Base-by-base conservation (phyloP, 2,329 filamentous ascomycete species). In the Ceratocystis ficicola region DNA sequence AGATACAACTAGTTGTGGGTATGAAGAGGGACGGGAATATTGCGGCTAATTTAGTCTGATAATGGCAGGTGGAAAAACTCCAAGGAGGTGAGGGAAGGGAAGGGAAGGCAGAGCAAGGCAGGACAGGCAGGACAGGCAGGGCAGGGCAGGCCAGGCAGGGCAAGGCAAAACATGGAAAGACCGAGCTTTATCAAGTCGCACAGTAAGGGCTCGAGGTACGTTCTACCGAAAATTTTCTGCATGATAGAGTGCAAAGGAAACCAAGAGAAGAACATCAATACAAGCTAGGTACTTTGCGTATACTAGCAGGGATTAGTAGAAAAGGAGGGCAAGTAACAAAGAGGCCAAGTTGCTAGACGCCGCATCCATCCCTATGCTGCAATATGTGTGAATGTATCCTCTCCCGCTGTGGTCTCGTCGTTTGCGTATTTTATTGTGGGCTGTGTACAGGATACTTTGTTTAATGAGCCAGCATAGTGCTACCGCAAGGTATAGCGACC, bases 401-500 rank as follows among this genome's bases (percentile, higher is more conserved):
- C 48, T 12, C 25, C 15, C 25, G 48, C 15, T 50, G 22, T 22
- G 17, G n/a, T 52, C 28, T 36, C 30, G 25, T 59, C 52, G 15
- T n/a, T 28, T 59, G 30, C 28, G 5, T 36, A 36, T 20, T 57
- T 25, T 52, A n/a, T 25, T 59, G 61, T 46, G 22, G 17, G 17
- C 60, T 28, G 28, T 44, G 41, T 63, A 63, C 12, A 30, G 8
- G 20, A 32, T 63, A 63, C 61, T 50, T 63, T 44, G 17, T 32
- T 63, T 32, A 46, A 50, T 48, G 15, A 50, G 61, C 44, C 25
- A 48, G 32, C 17, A 63, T 63, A 41, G 44, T 32, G 28, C 36
- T 63, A 28, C 25, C 22, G 20, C 46, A 2, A 46, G 44, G 44
- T 63, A 63, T 25, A 48, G 57, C 28, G 63, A 67, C 66, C 66